Conservation (phyloP, 768 basidiomycete genomes). For the Suillus lakei region DNA sequence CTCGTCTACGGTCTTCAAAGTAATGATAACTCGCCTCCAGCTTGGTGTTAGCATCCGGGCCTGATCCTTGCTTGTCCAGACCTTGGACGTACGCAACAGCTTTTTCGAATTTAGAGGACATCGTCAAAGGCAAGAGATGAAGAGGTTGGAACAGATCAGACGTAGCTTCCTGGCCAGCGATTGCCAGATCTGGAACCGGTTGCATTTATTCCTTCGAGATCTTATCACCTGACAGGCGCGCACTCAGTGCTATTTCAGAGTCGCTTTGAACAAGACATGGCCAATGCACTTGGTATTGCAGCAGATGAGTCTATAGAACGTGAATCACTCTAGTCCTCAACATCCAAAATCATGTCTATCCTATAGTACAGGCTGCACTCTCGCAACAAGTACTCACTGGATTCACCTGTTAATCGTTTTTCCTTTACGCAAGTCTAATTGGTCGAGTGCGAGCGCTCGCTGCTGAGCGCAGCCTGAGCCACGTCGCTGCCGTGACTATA, state of each 20-base stretch:
- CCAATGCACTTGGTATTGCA: neutral
- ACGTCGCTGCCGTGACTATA: conserved; percentile 2
- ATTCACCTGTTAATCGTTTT: neutral
- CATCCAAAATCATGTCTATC: neutral
- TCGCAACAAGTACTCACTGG: neutral
- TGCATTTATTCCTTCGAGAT: conserved; percentile 2
- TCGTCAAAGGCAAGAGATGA: conserved; percentile 37
- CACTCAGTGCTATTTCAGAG: neutral
- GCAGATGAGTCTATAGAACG: neutral
- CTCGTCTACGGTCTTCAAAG: conserved; percentile 8
- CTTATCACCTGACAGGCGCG: neutral
- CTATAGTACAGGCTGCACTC: neutral
- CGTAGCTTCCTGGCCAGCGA: neutral
- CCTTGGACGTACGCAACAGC: conserved; percentile 67
- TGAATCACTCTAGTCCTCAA: neutral
- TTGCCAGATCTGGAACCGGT: conserved; percentile 4
- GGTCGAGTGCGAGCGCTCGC: neutral
- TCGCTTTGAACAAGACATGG: neutral
- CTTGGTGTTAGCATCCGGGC: conserved; percentile 46
- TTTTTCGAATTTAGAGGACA: conserved; percentile 81
- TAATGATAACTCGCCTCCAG: conserved; percentile 1
- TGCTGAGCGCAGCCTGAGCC: neutral
- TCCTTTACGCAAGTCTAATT: neutral
- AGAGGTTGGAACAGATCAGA: neutral
- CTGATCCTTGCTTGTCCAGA: conserved; percentile 77